Conservation (phyloP, 257 asterid genomes). For the Petunia axillaris region DNA sequence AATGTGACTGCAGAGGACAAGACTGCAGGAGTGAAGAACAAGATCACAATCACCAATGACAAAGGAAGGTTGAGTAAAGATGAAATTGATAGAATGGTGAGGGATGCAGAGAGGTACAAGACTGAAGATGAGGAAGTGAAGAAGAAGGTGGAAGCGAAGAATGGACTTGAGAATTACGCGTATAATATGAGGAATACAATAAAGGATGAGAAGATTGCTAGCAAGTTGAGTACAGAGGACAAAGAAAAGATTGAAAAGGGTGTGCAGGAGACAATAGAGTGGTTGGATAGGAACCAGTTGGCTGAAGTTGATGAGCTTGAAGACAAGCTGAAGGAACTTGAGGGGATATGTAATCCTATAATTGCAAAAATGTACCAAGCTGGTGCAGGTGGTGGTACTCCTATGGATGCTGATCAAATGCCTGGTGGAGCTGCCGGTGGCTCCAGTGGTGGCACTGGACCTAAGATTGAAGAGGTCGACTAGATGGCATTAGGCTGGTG, state of each 20-base stretch:
- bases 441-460: slow-evolving; percentile 40
- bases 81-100: slow-evolving; percentile 59
- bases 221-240: slow-evolving; percentile 40
- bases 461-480: slow-evolving; percentile 69
- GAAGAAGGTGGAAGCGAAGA: slow-evolving; percentile 62
- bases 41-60: slow-evolving; percentile 60
- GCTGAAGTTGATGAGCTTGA: slow-evolving; percentile 71
- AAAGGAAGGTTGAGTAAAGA: slow-evolving; percentile 57
- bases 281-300: slow-evolving; percentile 62
- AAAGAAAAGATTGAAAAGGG: slow-evolving; percentile 50
- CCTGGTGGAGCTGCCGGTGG: slow-evolving; percentile 20
- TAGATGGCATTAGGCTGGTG: slow-evolving; percentile 10
- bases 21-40: slow-evolving; percentile 57
- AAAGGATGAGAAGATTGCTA: slow-evolving; percentile 56
- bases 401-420: slow-evolving; percentile 5
- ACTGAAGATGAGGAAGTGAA: slow-evolving; percentile 64
- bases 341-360: slow-evolving; percentile 55
- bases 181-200: slow-evolving; percentile 67
- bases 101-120: slow-evolving; percentile 59
- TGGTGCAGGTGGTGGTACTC: slow-evolving; percentile 18
- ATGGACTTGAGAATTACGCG: slow-evolving; percentile 53
- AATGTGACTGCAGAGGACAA: slow-evolving; percentile 61
- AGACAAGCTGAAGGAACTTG: slow-evolving; percentile 58
- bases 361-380: slow-evolving; percentile 58
- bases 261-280: slow-evolving; percentile 50